Percentiles rank a stretch among this genome's conserved stretches.
Evolutionary conservation across 176 grass and related monocot genomes (phyloP).

Genomic region (Oryza glaberrima): DNA sequence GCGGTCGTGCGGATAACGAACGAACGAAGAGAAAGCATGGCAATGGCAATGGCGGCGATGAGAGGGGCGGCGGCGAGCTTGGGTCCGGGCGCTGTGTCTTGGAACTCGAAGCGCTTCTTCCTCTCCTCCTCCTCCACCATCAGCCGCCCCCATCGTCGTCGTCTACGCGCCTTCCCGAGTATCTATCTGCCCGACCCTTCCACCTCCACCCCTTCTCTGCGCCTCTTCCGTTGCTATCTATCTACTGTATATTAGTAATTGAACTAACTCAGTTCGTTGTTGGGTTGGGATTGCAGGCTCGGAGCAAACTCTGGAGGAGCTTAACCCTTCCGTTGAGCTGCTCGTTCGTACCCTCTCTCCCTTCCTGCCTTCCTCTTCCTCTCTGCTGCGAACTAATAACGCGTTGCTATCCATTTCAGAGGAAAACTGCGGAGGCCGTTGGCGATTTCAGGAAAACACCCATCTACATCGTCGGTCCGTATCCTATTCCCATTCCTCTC

Average conservation of each 20-base stretch:
- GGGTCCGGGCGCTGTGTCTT: neutral
- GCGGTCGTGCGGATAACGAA: slow-evolving; percentile 5
- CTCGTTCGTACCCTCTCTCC: slow-evolving; percentile 10
- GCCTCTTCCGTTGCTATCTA: no score
- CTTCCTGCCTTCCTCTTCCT: neutral
- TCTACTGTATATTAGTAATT: neutral
- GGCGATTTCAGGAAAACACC: slow-evolving; percentile 50
- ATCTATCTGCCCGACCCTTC: neutral
- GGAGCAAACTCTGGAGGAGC: slow-evolving; percentile 33
- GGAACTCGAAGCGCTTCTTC: neutral
- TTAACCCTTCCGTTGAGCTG: slow-evolving; percentile 45
- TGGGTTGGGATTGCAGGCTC: neutral
- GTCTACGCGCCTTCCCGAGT: slow-evolving; percentile 40
- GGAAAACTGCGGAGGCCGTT: slow-evolving; percentile 38
- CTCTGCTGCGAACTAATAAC: neutral
- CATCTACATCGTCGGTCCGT: slow-evolving; percentile 48
- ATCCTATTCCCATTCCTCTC: neutral
- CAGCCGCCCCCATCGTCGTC: neutral
- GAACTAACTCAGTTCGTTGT: no score
- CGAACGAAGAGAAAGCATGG: no score
- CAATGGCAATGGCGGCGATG: slow-evolving; percentile 9
- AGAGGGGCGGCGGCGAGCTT: slow-evolving; percentile 1
- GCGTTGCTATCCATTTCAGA: neutral
- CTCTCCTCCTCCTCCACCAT: neutral
- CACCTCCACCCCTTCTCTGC: no score